Evolutionary conservation across 805 yeast species (phyloP), one percentile per base, ranked within the genome.

Genomic region (Teunomyces cretensis): DNA sequence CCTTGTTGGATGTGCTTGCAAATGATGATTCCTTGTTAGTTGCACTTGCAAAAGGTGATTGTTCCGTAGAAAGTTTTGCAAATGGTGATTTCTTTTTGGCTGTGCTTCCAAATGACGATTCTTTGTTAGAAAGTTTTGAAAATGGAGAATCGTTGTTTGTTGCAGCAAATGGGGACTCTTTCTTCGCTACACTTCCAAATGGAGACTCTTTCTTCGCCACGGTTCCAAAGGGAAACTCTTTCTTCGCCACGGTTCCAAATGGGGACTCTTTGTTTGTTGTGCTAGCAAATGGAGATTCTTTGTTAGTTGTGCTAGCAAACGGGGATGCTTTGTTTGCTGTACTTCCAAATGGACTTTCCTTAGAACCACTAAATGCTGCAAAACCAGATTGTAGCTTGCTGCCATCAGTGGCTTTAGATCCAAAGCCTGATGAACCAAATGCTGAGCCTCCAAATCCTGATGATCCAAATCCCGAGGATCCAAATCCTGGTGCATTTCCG

Each of bases 31-130:
- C 42, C 30, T 39, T 33, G 4, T 31, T 40, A n/a, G 16, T 6
- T 11, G 12, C 16, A 5, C 13, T 28, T 6, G 13, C 30, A 22
- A 26, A 24, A 2, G 39, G 30, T 14, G 41, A 16, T 37, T 8
- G 6, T 6, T 26, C 11, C 6, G 4, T 12, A 5, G 13, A 31
- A 14, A 27, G 32, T 11, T 13, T 32, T 8, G 52, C 60, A 45
- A 56, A 54, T 19, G 57, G 53, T 2, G 57, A 50, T 16, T 39
- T 41, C 13, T 48, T 49, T 7, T 33, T 26, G 13, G n/a, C 32
- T 16, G 31, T 27, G 8, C 28, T 26, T 9, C 15, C 32, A 16
- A 39, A 46, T 30, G 46, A 44, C 12, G 32, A 30, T n/a, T 12
- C 32, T 4, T 12, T 49, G 6, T 35, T 27, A 5, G 13, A 24